These are phyloP conservation scores for Dissophora globulifera DNA, from an alignment of 192 early-diverging fungal genomes.

Conservation along the genomic window DNA sequence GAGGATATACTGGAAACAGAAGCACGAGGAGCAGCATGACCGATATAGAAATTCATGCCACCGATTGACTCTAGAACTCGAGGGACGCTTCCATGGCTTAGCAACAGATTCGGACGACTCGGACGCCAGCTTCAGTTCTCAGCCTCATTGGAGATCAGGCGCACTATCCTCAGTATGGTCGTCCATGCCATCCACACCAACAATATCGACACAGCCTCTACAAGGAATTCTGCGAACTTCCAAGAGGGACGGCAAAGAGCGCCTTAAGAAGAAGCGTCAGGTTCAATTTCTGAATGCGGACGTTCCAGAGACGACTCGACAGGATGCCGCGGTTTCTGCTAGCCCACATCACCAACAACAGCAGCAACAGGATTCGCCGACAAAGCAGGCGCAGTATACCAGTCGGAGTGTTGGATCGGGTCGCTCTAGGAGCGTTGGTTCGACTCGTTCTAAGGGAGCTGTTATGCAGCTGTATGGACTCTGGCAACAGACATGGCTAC, in stretches of 20 bases:
- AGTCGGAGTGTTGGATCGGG: conserved; percentile 31
- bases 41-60: conserved; percentile 45
- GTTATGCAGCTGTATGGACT: conserved; percentile 39
- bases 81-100: conserved; percentile 3
- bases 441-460: conserved; percentile 22
- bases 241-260: conserved; percentile 17
- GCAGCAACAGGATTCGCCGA: background rate
- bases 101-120: conserved; percentile 32
- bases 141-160: background rate
- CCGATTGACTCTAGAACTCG: conserved; percentile 27
- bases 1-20: conserved; percentile 44
- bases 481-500: conserved; percentile 51
- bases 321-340: conserved; percentile 6
- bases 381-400: conserved; percentile 9
- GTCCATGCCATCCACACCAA: conserved; percentile 8
- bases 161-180: background rate
- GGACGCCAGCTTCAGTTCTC: conserved; percentile 4
- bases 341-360: background rate
- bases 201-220: conserved; percentile 9
- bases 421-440: conserved; percentile 30
- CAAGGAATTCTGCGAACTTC: conserved; percentile 21
- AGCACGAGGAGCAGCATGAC: conserved; percentile 51
- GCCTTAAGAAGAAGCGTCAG: conserved; percentile 36
- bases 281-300: conserved; percentile 33
- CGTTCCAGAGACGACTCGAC: conserved; percentile 1